These are phyloP conservation scores for Kwoniella mangroviensis DNA, from an alignment of 768 basidiomycete genomes.

Conservation along the genomic window DNA sequence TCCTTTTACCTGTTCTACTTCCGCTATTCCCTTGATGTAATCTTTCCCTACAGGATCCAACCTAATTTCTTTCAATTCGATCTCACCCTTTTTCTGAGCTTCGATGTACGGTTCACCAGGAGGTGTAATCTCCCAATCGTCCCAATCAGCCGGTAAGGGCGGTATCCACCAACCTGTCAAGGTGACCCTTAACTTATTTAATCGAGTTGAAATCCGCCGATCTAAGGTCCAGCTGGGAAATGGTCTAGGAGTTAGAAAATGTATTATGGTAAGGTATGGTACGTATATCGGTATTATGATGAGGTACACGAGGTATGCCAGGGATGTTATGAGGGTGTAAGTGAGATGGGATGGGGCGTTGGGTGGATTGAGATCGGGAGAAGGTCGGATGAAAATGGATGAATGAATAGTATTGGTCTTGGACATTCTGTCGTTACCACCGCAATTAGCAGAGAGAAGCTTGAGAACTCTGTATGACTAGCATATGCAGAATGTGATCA, in stretches of 20 bases:
- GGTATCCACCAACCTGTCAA: constrained; percentile 19
- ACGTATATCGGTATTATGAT: constrained; percentile 7
- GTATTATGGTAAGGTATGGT: constrained; percentile 1
- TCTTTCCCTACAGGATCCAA: constrained; percentile 27
- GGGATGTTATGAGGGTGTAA: constrained; percentile 12
- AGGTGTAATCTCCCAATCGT: constrained; percentile 19
- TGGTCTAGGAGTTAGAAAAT: constrained; percentile 1
- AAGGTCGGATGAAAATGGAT: neutral
- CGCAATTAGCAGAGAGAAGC: no score
- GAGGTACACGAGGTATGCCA: neutral
- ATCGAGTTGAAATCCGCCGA: constrained; percentile 3
- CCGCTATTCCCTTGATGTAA: constrained; percentile 31
- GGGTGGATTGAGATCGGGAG: constrained; percentile 10
- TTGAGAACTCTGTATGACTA: no score
- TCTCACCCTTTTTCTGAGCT: constrained; percentile 12
- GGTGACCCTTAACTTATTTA: constrained; percentile 9
- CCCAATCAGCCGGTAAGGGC: constrained; percentile 9
- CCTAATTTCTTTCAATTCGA: constrained; percentile 24
- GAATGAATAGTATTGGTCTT: neutral
- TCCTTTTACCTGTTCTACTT: constrained; percentile 22
- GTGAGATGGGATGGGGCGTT: constrained; percentile 9
- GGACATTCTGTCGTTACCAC: neutral
- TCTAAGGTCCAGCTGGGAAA: constrained; percentile 14
- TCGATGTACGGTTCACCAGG: constrained; percentile 2
- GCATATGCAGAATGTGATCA: no score